Percentiles rank a stretch among this genome's conserved stretches.
Evolutionary conservation across 75 land plant genomes (phyloP).

Genomic region (Cupressus sempervirens): DNA sequence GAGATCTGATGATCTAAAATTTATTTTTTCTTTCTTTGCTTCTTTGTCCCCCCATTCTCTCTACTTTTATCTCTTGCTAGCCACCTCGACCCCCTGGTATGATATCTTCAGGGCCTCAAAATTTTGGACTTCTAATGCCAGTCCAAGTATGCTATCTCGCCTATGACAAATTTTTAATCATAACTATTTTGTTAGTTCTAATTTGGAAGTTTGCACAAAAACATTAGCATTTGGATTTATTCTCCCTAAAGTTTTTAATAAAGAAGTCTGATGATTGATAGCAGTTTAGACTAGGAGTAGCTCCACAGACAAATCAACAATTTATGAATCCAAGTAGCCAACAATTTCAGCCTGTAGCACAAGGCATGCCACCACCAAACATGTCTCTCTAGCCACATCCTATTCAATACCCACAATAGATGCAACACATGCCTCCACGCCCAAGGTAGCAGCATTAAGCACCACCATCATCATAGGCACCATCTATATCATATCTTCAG

Average conservation of each 20-base stretch:
- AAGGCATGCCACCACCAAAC: slow-evolving; percentile 30
- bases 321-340: slow-evolving; percentile 43
- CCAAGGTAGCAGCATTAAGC: slow-evolving; percentile 29
- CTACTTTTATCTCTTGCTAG: slow-evolving; percentile 8
- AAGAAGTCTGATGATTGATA: too few relatives aligned
- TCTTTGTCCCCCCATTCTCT: neutral
- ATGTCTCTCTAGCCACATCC: slow-evolving; percentile 29
- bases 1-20: neutral
- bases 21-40: neutral
- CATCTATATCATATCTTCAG: slow-evolving; percentile 30
- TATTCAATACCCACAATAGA: slow-evolving; percentile 43
- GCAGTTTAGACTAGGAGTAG: slow-evolving; percentile 54
- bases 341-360: slow-evolving; percentile 47
- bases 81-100: slow-evolving; percentile 26
- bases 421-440: slow-evolving; percentile 42
- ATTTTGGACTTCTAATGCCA: slow-evolving; percentile 23
- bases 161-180: too few relatives aligned
- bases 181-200: too few relatives aligned
- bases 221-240: too few relatives aligned
- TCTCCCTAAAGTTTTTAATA: too few relatives aligned
- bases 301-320: slow-evolving; percentile 40
- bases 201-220: too few relatives aligned
- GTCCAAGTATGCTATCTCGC: too few relatives aligned
- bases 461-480: slow-evolving; percentile 35
- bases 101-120: slow-evolving; percentile 35